Evolutionary conservation across 2,329 filamentous ascomycete genomes (phyloP), one percentile per base, ranked within the genome.

Genomic region (Fragosphaeria purpurea): DNA sequence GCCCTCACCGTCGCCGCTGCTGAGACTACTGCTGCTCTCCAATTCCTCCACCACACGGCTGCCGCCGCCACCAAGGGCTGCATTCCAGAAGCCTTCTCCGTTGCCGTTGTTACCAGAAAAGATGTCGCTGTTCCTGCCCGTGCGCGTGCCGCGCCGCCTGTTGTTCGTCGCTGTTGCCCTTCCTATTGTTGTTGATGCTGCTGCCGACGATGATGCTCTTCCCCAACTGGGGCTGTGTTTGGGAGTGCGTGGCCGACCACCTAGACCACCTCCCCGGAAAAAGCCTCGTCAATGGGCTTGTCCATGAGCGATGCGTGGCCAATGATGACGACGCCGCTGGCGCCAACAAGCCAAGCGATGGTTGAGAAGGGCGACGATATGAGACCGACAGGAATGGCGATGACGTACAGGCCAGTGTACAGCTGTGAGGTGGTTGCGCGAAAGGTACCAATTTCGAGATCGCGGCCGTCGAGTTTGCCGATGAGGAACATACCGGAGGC

Each of bases 261-360:
- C 83, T 97, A 98, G 86, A 98, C 93, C 90, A 93, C 91, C 91
- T 98, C 93, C 90, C 94, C 93, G 79, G 91, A 96, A 96, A 98
- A 98, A 96, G 90, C 90, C 90, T 94, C 91, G 83, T 97, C 93
- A 76, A 97, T 95, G 53, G 91, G 91, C 80, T 95, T 96, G 69
- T 97, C 91, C 85, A 97, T 83, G 67, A 97, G 82, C 57, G 89
- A 79, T 60, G 93, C 93, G 73, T 98, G 93, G 70, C 93, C 93
- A 59, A 97, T 75, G 60, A 97, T 94, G 66, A 84, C 87, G 67
- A 96, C 88, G 67, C 88, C 90, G 60, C 86, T 91, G 61, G 93
- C 93, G 67, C 93, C 93, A 65, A 97, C 88, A 66, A 98, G 79
- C 93, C 93, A 97, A 61, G 97, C 82, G 61, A 90, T 78, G 47